Conservation (phyloP, 352 stramenopile genomes). For the Phytophthora brassicae region DNA sequence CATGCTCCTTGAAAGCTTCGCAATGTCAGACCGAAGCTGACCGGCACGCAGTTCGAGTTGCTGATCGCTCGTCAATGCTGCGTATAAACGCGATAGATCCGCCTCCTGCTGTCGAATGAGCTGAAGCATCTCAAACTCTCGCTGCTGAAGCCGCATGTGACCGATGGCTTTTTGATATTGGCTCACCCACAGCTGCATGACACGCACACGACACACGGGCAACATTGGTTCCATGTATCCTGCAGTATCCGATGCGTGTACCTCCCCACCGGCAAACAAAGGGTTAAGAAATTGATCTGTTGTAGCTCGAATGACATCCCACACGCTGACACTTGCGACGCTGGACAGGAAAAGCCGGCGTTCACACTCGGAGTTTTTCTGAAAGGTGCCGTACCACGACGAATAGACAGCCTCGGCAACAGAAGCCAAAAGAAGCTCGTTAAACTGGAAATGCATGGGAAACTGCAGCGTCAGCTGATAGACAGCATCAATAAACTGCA, state of each 20-base stretch:
- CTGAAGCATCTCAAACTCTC: conserved; percentile 83
- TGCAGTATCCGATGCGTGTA: conserved; percentile 11
- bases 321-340: conserved; percentile 78
- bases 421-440: conserved; percentile 90
- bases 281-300: conserved; percentile 84
- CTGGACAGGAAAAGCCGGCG: conserved; percentile 61
- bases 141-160: conserved; percentile 86
- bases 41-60: conserved; percentile 60
- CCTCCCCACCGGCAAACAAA: conserved; percentile 61
- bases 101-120: conserved; percentile 83
- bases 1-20: conserved; percentile 69
- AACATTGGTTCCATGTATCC: conserved; percentile 70
- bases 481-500: conserved; percentile 98
- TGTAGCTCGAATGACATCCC: conserved; percentile 81
- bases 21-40: conserved; percentile 74
- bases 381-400: conserved; percentile 94
- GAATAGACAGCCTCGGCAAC: conserved; percentile 97
- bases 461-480: conserved; percentile 97
- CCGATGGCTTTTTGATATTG: conserved; percentile 89
- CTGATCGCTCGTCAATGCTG: conserved; percentile 60
- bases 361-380: conserved; percentile 87
- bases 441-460: conserved; percentile 98
- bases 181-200: conserved; percentile 86
- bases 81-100: conserved; percentile 67
- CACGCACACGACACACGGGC: conserved; percentile 78